Evolutionary conservation across 2,329 filamentous ascomycete species (phyloP).

Genomic region (Microsporum canis): DNA sequence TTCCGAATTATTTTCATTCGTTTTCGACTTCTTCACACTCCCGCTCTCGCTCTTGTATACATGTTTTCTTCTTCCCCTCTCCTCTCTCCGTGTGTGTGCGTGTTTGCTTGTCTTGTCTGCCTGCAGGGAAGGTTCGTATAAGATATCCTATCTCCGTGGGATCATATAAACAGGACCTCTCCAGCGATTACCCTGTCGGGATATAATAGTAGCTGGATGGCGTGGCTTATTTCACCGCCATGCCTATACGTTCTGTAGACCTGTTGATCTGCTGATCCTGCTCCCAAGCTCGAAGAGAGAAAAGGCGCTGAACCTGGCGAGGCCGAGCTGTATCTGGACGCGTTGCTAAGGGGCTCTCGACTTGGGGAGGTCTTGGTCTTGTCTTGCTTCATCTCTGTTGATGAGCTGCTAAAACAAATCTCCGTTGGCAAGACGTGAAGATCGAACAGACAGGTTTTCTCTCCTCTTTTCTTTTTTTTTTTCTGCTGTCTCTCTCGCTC

Average conservation of each 20-base stretch:
- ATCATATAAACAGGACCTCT: not conserved
- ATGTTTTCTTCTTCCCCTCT: not conserved
- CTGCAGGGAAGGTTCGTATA: not conserved
- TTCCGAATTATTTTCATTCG: not conserved
- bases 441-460: not conserved
- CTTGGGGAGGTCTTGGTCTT: too few species aligned
- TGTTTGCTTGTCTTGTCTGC: not conserved
- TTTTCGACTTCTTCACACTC: not conserved
- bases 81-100: not conserved
- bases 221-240: constrained; percentile 5
- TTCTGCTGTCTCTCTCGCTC: not conserved
- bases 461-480: not conserved
- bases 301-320: too few species aligned
- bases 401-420: too few species aligned
- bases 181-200: not conserved
- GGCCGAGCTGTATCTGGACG: not conserved
- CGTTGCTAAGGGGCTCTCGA: too few species aligned
- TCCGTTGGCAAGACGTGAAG: too few species aligned
- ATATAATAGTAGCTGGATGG: not conserved
- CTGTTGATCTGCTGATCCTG: constrained; percentile 4
- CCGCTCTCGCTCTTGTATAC: not conserved
- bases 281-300: not conserved
- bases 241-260: not conserved
- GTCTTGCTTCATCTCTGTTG: too few species aligned
- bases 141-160: not conserved